Conservation (phyloP, 305 asterid genomes). For the Fraxinus sp. region DNA sequence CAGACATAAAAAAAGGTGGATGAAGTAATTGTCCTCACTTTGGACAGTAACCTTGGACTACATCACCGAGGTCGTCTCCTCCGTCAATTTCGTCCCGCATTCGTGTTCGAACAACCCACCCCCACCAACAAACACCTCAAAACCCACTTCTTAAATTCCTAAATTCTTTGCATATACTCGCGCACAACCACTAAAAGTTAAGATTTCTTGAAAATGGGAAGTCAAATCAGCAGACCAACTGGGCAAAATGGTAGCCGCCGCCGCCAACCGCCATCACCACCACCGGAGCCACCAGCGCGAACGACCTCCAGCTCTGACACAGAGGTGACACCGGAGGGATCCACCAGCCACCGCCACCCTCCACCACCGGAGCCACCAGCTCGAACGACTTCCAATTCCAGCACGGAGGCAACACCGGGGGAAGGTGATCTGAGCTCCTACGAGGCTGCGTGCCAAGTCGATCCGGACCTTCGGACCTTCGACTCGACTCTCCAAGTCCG, state of each 20-base stretch:
- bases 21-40: not conserved
- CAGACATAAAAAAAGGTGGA: not conserved
- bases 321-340: slow-evolving; percentile 14
- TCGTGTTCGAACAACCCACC: not conserved
- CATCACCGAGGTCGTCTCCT: not conserved
- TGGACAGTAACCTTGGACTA: not conserved
- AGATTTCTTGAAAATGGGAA: slow-evolving; percentile 45
- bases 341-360: not conserved
- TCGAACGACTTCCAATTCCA: slow-evolving; percentile 29
- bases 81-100: not conserved
- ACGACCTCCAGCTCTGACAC: slow-evolving; percentile 24
- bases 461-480: slow-evolving; percentile 62
- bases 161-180: not conserved
- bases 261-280: slow-evolving; percentile 7
- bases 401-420: slow-evolving; percentile 11
- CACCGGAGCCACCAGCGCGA: slow-evolving; percentile 25
- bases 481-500: slow-evolving; percentile 63
- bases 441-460: slow-evolving; percentile 77
- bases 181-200: not conserved
- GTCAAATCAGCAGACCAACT: slow-evolving; percentile 39
- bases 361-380: slow-evolving; percentile 2
- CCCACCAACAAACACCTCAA: not conserved
- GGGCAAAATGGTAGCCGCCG: slow-evolving; percentile 28
- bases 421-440: slow-evolving; percentile 59
- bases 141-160: not conserved